Evolutionary conservation across 306 rosid genomes (phyloP).

Genomic region (Cucurbita maxima): DNA sequence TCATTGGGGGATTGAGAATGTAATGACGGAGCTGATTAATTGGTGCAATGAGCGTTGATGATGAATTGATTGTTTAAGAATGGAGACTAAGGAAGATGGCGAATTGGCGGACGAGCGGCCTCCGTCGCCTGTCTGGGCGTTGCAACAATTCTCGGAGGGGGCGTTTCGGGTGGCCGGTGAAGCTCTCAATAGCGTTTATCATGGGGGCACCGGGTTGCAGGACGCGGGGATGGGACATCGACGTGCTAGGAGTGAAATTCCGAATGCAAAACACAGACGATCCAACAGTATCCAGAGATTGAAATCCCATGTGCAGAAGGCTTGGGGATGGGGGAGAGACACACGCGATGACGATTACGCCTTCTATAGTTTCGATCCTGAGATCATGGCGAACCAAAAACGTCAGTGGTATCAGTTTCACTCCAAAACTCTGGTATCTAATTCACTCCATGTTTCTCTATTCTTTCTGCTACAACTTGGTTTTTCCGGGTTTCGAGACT

Average conservation of each 20-base stretch:
- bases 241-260: constrained; percentile 52
- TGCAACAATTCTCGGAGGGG: constrained; percentile 58
- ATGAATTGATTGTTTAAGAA: constrained; percentile 33
- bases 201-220: constrained; percentile 19
- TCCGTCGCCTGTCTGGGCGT: constrained; percentile 28
- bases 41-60: constrained; percentile 16
- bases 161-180: constrained; percentile 56
- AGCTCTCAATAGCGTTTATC: constrained; percentile 30
- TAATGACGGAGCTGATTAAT: constrained; percentile 10
- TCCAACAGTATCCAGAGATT: constrained; percentile 48
- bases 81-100: constrained; percentile 43
- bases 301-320: constrained; percentile 51
- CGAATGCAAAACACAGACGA: constrained; percentile 19
- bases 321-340: constrained; percentile 53
- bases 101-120: constrained; percentile 33
- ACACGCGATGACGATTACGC: constrained; percentile 19
- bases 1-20: constrained; percentile 14
- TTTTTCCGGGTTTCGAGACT: background rate
- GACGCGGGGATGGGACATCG: constrained; percentile 35
- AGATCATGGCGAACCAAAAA: constrained; percentile 82
- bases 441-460: background rate
- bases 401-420: constrained; percentile 95
- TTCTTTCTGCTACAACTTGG: background rate
- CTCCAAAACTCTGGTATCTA: constrained; percentile 62
- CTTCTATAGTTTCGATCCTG: constrained; percentile 44